Percentiles rank a stretch among this genome's conserved stretches.
phyloP scores from a whole-genome alignment of 257 asterid genomes.

The Solanum sitiens region DNA sequence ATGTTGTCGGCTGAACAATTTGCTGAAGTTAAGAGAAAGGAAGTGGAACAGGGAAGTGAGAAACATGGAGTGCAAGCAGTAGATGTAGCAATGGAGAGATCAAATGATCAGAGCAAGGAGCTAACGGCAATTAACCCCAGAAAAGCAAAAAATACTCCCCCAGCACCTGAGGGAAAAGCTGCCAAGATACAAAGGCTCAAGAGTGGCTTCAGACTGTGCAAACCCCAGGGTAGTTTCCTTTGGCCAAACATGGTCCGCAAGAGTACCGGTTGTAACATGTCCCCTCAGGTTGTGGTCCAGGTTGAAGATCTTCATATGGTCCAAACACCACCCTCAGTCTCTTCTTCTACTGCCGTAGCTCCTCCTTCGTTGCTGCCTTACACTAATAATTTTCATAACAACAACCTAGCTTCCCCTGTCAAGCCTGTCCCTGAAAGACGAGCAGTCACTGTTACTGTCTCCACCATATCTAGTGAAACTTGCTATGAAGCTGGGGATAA shows the following conservation, averaged over 20 bases:
- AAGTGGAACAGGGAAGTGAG: slow-evolving; percentile 4
- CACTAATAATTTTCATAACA: neutral
- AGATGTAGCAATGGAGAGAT: slow-evolving; percentile 6
- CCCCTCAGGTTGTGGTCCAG: slow-evolving; percentile 47
- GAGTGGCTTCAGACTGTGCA: slow-evolving; percentile 98
- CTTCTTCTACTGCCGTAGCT: slow-evolving; percentile 51
- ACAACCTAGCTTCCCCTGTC: slow-evolving; percentile 36
- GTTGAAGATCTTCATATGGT: slow-evolving; percentile 47
- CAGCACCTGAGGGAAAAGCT: slow-evolving; percentile 59
- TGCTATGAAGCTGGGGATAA: slow-evolving; percentile 21
- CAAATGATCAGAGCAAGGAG: slow-evolving; percentile 10
- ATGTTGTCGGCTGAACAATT: slow-evolving; percentile 18
- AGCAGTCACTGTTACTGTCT: slow-evolving; percentile 47
- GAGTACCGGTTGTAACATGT: slow-evolving; percentile 2
- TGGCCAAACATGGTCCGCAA: slow-evolving; percentile 87
- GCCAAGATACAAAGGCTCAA: slow-evolving; percentile 79
- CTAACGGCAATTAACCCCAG: neutral
- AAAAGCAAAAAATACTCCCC: neutral
- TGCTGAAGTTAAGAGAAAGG: slow-evolving; percentile 20
- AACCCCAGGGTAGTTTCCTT: slow-evolving; percentile 88
- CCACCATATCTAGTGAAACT: slow-evolving; percentile 31
- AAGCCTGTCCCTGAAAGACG: slow-evolving; percentile 84
- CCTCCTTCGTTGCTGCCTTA: slow-evolving; percentile 36
- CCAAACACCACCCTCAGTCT: slow-evolving; percentile 88
- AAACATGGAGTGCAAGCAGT: slow-evolving; percentile 28